Evolutionary conservation across 225 moss, liverwort and hornwort species (phyloP).

Genomic region (Asterella californica): DNA sequence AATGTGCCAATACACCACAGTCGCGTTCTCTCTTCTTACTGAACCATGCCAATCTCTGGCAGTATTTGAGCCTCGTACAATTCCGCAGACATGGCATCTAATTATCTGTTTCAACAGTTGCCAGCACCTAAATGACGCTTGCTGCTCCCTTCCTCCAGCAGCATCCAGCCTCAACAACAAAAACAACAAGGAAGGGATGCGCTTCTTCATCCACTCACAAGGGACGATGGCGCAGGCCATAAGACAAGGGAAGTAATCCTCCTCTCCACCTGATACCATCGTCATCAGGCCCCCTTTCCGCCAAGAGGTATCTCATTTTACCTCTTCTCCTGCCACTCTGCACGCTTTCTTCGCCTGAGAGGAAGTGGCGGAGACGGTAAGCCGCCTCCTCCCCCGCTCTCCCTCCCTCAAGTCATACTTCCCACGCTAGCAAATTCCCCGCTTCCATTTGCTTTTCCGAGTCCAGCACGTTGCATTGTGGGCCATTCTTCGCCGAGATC

Average conservation of each 20-base stretch:
- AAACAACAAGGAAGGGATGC: background rate
- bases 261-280: background rate
- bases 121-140: background rate
- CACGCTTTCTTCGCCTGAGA: constrained; percentile 2
- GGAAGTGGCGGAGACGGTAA: background rate
- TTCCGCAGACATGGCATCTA: background rate
- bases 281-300: background rate
- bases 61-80: background rate
- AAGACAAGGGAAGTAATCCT: background rate
- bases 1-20: background rate
- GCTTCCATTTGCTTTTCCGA: background rate
- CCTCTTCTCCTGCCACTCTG: background rate
- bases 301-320: background rate
- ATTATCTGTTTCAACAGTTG: background rate
- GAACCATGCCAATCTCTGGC: background rate
- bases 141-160: background rate
- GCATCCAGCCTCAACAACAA: background rate
- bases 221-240: background rate
- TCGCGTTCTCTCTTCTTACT: background rate
- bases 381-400: too few relatives aligned
- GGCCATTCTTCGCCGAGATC: background rate
- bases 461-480: background rate
- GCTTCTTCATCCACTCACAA: background rate
- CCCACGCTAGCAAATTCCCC: background rate
- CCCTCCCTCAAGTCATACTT: background rate